These are phyloP conservation scores for Blastomyces emzantsi DNA, from an alignment of 2,329 filamentous ascomycete genomes.

Conservation along the genomic window DNA sequence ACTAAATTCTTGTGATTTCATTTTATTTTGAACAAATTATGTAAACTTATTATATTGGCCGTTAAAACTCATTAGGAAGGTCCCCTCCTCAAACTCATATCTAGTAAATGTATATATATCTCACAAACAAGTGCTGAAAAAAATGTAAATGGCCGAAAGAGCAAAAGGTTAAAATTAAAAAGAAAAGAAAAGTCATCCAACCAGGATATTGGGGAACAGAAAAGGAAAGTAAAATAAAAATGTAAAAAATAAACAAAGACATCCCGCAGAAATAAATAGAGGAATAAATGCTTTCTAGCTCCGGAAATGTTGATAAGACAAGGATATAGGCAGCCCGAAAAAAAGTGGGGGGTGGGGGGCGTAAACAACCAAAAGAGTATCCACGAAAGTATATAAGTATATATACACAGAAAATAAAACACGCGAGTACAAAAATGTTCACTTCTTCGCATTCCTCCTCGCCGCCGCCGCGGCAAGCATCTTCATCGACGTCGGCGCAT, in stretches of 20 bases:
- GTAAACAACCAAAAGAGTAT: background rate
- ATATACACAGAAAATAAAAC: background rate
- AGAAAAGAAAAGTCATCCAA: background rate
- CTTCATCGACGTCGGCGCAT: constrained; percentile 60
- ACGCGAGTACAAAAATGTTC: background rate
- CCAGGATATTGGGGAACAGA: background rate
- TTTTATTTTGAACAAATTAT: background rate
- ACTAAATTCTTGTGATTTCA: no score
- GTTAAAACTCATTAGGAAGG: background rate
- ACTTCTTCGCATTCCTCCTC: constrained; percentile 27
- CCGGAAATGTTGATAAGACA: background rate
- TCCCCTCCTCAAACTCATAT: background rate
- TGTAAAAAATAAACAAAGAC: background rate
- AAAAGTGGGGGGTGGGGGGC: accelerated
- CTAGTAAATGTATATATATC: background rate
- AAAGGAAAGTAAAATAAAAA: background rate
- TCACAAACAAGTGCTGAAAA: background rate
- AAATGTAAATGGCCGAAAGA: background rate
- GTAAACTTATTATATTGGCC: background rate
- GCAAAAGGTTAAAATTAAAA: no score
- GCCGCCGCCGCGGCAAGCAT: constrained; percentile 59
- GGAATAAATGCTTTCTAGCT: background rate
- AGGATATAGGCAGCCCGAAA: background rate
- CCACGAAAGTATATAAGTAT: no score
- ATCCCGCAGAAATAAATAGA: background rate